Conservation (phyloP, 2,329 filamentous ascomycete species). For the Raffaelea ambrosiae region DNA sequence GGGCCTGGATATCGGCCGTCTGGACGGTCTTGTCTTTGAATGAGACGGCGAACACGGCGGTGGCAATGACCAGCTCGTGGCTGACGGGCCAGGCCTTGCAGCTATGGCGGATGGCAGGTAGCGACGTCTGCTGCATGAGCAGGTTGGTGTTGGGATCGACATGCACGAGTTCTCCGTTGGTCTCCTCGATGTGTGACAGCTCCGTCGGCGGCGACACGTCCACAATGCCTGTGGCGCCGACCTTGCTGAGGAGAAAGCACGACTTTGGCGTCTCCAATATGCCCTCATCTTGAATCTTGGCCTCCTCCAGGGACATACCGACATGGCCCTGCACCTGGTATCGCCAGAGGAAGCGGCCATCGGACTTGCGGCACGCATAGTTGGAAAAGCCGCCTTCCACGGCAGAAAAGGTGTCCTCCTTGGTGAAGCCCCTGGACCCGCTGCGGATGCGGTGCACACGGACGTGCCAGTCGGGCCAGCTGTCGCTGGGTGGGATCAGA, state of each 20-base stretch:
- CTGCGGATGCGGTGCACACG: slow-evolving; percentile 22
- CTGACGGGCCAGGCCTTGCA: background rate
- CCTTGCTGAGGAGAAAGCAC: background rate
- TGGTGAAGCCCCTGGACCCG: background rate
- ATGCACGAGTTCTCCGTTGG: background rate
- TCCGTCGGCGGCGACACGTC: background rate
- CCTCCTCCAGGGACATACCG: background rate
- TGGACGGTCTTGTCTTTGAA: background rate
- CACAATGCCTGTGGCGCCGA: background rate
- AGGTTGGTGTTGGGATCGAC: background rate
- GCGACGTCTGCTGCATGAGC: background rate
- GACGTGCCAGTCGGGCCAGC: slow-evolving; percentile 29
- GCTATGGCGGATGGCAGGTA: background rate
- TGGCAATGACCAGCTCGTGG: background rate
- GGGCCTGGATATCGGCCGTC: background rate
- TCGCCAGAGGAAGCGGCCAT: background rate
- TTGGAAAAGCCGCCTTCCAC: slow-evolving; percentile 20
- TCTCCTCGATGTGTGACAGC: background rate
- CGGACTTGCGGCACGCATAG: slow-evolving; percentile 4
- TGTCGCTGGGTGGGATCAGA: slow-evolving; percentile 22
- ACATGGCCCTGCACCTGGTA: background rate
- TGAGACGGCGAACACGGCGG: background rate
- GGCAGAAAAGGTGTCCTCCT: slow-evolving; percentile 4
- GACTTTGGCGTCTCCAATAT: background rate
- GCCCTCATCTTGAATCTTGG: background rate